phyloP scores from a whole-genome alignment of 768 basidiomycete genomes.

The Hebeloma cylindrosporum region DNA sequence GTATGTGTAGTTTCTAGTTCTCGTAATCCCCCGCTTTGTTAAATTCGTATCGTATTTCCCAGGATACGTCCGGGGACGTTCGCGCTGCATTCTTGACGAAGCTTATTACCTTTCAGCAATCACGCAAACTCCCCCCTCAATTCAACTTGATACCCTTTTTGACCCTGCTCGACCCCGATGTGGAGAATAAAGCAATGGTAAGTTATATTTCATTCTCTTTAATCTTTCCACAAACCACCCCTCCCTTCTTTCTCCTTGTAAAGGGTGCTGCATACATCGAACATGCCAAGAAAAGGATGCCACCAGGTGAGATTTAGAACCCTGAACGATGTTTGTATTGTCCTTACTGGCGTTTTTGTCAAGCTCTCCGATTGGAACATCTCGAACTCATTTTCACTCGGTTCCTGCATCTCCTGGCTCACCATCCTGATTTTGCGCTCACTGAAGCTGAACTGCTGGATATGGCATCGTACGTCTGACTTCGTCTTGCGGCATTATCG shows the following conservation, averaged over 20 bases:
- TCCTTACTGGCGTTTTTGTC: constrained; percentile 2
- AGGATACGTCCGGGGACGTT: constrained; percentile 91
- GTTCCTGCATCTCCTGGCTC: constrained; percentile 83
- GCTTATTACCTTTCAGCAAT: constrained; percentile 60
- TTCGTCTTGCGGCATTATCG: not conserved
- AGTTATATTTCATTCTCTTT: too few species aligned
- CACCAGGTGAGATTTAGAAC: constrained; percentile 35
- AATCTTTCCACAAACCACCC: too few species aligned
- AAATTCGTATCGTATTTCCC: not conserved
- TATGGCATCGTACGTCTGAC: constrained; percentile 69
- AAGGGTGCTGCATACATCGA: constrained; percentile 60
- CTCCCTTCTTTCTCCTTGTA: not conserved
- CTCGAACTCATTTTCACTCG: constrained; percentile 86
- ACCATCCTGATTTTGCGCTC: constrained; percentile 88
- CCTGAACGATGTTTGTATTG: not conserved
- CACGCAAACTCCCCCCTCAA: constrained; percentile 61
- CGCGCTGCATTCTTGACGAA: constrained; percentile 78
- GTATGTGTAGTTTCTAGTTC: constrained; percentile 45
- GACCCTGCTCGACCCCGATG: constrained; percentile 88
- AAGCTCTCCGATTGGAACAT: constrained; percentile 60
- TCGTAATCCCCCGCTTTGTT: not conserved
- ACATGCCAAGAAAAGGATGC: constrained; percentile 46
- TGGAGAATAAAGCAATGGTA: constrained; percentile 71
- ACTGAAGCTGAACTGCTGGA: constrained; percentile 69
- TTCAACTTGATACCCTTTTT: constrained; percentile 89